phyloP scores from a whole-genome alignment of 2,329 filamentous ascomycete species.

The Achaetomium macrosporum region DNA sequence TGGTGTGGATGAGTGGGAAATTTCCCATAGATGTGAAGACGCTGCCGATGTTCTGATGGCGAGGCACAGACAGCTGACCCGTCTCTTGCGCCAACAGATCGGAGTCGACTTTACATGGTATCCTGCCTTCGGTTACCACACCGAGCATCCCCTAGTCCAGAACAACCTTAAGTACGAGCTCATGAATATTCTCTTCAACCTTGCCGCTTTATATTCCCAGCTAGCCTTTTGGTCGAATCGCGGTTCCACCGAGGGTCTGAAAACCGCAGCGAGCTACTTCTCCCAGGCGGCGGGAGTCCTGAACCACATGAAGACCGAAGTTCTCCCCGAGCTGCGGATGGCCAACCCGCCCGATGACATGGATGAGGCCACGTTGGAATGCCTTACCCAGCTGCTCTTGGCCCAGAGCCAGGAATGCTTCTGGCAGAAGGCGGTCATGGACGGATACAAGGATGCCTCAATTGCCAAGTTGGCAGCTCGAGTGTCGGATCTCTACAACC shows the following conservation, averaged over 20 bases:
- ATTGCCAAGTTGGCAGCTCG: slow-evolving; percentile 86
- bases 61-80: neutral
- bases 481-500: slow-evolving; percentile 84
- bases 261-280: slow-evolving; percentile 83
- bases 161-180: slow-evolving; percentile 76
- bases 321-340: slow-evolving; percentile 77
- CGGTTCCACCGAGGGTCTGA: slow-evolving; percentile 73
- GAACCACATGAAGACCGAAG: slow-evolving; percentile 64
- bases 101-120: slow-evolving; percentile 97
- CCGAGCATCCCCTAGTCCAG: slow-evolving; percentile 60
- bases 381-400: slow-evolving; percentile 74
- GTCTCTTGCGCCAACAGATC: slow-evolving; percentile 50
- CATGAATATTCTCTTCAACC: slow-evolving; percentile 87
- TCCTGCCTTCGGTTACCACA: slow-evolving; percentile 85
- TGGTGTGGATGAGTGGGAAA: slow-evolving; percentile 90
- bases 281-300: slow-evolving; percentile 82
- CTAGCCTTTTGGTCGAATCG: slow-evolving; percentile 77
- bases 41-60: too few species aligned
- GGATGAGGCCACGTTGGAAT: slow-evolving; percentile 81
- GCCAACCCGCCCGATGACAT: slow-evolving; percentile 88
- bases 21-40: slow-evolving; percentile 81
- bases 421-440: slow-evolving; percentile 95
- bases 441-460: slow-evolving; percentile 83
- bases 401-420: slow-evolving; percentile 96
- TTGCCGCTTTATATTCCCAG: slow-evolving; percentile 89